Conservation (phyloP, 2,329 filamentous ascomycete genomes). For the Leptographium flavum region DNA sequence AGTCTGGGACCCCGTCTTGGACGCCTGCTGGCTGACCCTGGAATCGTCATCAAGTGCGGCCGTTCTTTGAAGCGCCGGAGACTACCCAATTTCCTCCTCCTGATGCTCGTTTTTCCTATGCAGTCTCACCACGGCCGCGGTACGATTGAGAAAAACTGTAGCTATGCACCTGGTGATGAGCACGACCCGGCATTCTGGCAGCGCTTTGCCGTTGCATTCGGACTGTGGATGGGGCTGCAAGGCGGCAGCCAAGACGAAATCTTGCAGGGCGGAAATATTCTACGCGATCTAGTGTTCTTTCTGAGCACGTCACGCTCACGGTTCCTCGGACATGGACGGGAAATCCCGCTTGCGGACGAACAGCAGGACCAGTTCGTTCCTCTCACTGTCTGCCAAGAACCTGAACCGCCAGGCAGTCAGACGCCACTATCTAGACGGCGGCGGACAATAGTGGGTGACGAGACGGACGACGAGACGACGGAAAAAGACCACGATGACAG, state of each 20-base stretch:
- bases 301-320: background rate
- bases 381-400: too few species aligned
- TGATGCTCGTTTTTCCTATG: slow-evolving; percentile 2
- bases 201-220: background rate
- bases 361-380: background rate
- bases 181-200: slow-evolving; percentile 2
- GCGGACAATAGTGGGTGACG: background rate
- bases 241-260: background rate
- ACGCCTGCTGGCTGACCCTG: background rate
- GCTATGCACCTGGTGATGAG: slow-evolving; percentile 2
- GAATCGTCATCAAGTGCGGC: background rate
- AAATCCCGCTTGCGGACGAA: background rate
- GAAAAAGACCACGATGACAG: background rate
- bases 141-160: background rate
- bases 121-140: background rate
- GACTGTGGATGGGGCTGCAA: background rate
- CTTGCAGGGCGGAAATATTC: background rate
- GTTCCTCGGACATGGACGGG: background rate
- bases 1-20: background rate
- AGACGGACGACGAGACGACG: background rate
- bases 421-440: background rate
- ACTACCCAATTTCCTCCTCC: background rate
- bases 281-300: background rate
- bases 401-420: background rate
- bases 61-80: slow-evolving; percentile 1